Evolutionary conservation across 805 yeast genomes (phyloP), one percentile per base, ranked within the genome.

Genomic region (Wickerhamiella dianesei): DNA sequence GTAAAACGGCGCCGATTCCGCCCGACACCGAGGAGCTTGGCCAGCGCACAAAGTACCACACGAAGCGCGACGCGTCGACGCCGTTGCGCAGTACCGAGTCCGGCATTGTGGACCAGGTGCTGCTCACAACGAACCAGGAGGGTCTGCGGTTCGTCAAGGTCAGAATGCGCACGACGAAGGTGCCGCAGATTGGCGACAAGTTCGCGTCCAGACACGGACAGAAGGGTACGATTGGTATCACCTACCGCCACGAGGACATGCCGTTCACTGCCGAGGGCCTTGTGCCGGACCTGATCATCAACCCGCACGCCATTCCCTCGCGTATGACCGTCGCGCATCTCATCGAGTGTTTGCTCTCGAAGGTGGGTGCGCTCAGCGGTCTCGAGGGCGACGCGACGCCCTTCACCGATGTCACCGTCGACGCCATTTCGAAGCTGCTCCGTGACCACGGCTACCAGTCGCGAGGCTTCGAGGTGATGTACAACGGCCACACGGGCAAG

Each of bases 281-380:
- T 63, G 96, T 89, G 36, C 99, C 99, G 5, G 99, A 92, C 69
- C 73, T 92, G 62, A 86, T 92, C 60, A 92, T 92, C 64, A 92
- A 92, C 66, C 99, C 99, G 2, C 99, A 92, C 68, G 98, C 97
- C 63, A 92, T 92, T 76, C 99, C 99, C 57, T 92, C 99, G 49
- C 96, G 99, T 76, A 92, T 92, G 99, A 92, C 99, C 37, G 98
- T 92, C 51, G 99, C 98, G 44, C 97, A 92, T 73, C 81, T 92
- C 73, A 89, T 92, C 67, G 99, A 92, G 73, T 92, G 98, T 82
- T 72, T 92, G 65, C 72, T 92, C 58, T 82, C 95, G 44, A 92
- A 92, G 68, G 97, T 92, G 40, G 88, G 96, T 3, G 79, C 97
- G 1, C 72, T 92, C 57, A 80, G 94, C 43, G 98, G 97, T 61